Evolutionary conservation across 768 basidiomycete genomes (phyloP).

Genomic region (Termitomyces sp.): DNA sequence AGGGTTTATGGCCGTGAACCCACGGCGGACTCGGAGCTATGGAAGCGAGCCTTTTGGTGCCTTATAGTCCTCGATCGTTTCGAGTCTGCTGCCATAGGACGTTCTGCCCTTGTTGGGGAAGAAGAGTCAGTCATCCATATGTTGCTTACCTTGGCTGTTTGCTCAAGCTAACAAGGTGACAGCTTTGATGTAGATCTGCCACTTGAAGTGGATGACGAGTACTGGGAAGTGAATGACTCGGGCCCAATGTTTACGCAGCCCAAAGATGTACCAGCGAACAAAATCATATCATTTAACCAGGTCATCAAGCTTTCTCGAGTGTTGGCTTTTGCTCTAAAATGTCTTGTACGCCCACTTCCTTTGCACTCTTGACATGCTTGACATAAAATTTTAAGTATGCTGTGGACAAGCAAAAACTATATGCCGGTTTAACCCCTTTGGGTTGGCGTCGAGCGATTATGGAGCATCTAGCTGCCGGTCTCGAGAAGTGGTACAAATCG

Average conservation of each 20-base stretch:
- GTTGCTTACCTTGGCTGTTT: not conserved
- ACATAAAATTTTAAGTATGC: slow-evolving; percentile 47
- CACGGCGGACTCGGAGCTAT: slow-evolving; percentile 50
- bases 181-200: slow-evolving; percentile 84
- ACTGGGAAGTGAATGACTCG: slow-evolving; percentile 57
- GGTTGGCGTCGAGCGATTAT: slow-evolving; percentile 56
- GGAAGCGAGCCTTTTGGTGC: slow-evolving; percentile 78
- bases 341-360: slow-evolving; percentile 44
- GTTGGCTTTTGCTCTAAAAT: slow-evolving; percentile 62
- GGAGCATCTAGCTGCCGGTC: slow-evolving; percentile 59
- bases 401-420: slow-evolving; percentile 58
- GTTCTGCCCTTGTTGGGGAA: slow-evolving; percentile 51
- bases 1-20: slow-evolving; percentile 45
- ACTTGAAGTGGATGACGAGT: slow-evolving; percentile 78
- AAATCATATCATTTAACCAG: slow-evolving; percentile 57
- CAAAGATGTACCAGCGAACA: slow-evolving; percentile 43
- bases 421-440: slow-evolving; percentile 45
- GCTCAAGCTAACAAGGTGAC: slow-evolving; percentile 7
- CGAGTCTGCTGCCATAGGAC: slow-evolving; percentile 47
- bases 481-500: slow-evolving; percentile 68
- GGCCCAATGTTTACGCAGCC: slow-evolving; percentile 64
- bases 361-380: not conserved
- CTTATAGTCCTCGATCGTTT: slow-evolving; percentile 58
- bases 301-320: slow-evolving; percentile 65
- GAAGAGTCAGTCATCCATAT: slow-evolving; percentile 50